phyloP scores from a whole-genome alignment of 805 yeast species.

The Zygoascus biomembranicola region DNA sequence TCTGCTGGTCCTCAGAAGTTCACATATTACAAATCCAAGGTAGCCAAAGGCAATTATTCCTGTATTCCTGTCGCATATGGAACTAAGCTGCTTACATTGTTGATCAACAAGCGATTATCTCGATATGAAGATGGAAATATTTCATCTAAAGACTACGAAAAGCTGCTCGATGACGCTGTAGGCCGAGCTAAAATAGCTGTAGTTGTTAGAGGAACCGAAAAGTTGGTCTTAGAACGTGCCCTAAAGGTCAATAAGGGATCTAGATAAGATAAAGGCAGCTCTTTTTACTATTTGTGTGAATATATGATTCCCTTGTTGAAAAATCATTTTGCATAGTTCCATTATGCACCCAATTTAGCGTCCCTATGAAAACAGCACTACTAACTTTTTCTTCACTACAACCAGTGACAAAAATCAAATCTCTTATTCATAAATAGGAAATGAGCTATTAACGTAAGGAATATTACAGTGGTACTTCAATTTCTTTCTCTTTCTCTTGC shows the following conservation, averaged over 20 bases:
- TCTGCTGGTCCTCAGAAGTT: conserved; percentile 13
- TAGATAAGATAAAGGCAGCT: too few relatives aligned
- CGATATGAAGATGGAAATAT: conserved; percentile 18
- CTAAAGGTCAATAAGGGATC: neutral
- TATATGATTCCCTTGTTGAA: too few relatives aligned
- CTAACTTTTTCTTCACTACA: too few relatives aligned
- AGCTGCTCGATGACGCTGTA: conserved; percentile 4
- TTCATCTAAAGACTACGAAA: conserved; percentile 17
- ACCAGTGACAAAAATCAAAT: too few relatives aligned
- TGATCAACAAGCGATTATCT: conserved; percentile 11
- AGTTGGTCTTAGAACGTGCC: conserved; percentile 21
- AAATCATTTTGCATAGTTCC: too few relatives aligned
- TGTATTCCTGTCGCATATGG: neutral
- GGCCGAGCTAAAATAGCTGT: conserved; percentile 13
- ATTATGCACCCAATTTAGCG: too few relatives aligned
- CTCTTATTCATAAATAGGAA: too few relatives aligned
- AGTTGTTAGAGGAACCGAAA: conserved; percentile 26
- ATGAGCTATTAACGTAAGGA: neutral
- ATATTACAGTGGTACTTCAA: neutral
- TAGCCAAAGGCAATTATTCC: conserved; percentile 10
- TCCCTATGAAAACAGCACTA: too few relatives aligned
- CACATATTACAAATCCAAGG: conserved; percentile 11
- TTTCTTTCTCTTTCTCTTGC: conserved; percentile 1
- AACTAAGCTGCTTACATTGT: conserved; percentile 5
- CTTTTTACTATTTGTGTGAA: too few relatives aligned